Conservation (phyloP, 31 red algal genomes). For the Endocladia muricata region DNA sequence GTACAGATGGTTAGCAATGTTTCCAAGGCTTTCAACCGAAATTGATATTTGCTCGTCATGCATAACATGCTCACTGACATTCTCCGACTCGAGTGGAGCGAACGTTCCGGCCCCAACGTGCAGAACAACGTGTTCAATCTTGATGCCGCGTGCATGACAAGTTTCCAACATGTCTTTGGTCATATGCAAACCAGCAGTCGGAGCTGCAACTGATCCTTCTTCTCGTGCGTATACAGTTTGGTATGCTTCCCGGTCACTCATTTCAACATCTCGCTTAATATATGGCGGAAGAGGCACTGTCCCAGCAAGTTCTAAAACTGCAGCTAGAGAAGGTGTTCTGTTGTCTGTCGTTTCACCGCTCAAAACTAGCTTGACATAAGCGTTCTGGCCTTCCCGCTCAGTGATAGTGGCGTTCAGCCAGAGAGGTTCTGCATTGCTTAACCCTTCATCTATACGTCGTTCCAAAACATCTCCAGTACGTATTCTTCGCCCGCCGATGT, state of each 20-base stretch:
- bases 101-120: constrained; percentile 98
- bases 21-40: constrained; percentile 19
- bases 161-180: constrained; percentile 53
- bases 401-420: constrained; percentile 6
- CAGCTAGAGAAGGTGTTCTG: constrained; percentile 14
- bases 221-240: constrained; percentile 92
- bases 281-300: constrained; percentile 88
- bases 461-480: constrained; percentile 41
- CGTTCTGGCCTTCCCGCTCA: constrained; percentile 7
- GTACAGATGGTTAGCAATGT: constrained; percentile 19
- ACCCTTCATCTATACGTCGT: background rate
- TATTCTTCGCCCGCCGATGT: constrained; percentile 68
- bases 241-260: constrained; percentile 53
- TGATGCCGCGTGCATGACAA: constrained; percentile 32
- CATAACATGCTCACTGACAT: constrained; percentile 75
- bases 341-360: background rate
- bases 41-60: constrained; percentile 80
- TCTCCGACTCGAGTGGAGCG: constrained; percentile 54
- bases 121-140: constrained; percentile 54
- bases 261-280: constrained; percentile 50
- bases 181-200: constrained; percentile 95
- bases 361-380: background rate
- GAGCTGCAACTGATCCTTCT: constrained; percentile 87
- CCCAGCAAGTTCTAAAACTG: constrained; percentile 53
- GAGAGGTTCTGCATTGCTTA: background rate